A percentile compares a stretch with the other conserved stretches of the same genome.
phyloP scores from a whole-genome alignment of 2,329 filamentous ascomycete genomes.

The Fusarium sp. region DNA sequence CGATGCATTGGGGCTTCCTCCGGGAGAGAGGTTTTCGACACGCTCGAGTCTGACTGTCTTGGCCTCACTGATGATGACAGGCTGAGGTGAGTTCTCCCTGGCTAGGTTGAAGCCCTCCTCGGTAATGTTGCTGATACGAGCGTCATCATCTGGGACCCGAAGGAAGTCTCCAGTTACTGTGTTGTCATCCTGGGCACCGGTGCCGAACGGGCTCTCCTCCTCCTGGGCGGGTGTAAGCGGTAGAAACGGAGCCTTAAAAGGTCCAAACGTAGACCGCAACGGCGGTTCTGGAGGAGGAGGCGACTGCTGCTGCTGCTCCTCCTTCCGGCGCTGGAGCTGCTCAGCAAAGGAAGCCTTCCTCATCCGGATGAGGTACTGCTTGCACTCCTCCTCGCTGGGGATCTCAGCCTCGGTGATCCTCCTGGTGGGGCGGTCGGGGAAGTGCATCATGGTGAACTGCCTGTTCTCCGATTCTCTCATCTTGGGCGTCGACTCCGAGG shows the following conservation, averaged over 20 bases:
- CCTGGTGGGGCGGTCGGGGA: slow-evolving; percentile 38
- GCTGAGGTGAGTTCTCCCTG: slow-evolving; percentile 21
- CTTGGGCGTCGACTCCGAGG: slow-evolving; percentile 32
- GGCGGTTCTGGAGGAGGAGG: slow-evolving; percentile 13
- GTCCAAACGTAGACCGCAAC: slow-evolving; percentile 27
- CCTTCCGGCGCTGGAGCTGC: slow-evolving; percentile 22
- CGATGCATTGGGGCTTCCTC: slow-evolving; percentile 19
- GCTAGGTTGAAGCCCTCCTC: slow-evolving; percentile 24
- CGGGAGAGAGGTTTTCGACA: slow-evolving; percentile 26
- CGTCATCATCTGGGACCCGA: slow-evolving; percentile 1
- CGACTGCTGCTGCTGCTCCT: slow-evolving; percentile 14
- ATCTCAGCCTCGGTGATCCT: slow-evolving; percentile 36
- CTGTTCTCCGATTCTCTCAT: slow-evolving; percentile 2
- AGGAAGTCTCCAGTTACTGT: background rate
- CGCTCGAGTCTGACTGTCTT: slow-evolving; percentile 34
- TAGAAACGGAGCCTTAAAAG: slow-evolving; percentile 18
- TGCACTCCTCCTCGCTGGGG: slow-evolving; percentile 41
- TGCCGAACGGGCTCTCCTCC: slow-evolving; percentile 14
- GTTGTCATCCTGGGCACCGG: background rate
- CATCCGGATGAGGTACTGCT: slow-evolving; percentile 24
- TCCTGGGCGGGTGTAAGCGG: slow-evolving; percentile 34
- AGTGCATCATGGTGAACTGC: slow-evolving; percentile 39
- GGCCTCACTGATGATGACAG: slow-evolving; percentile 35
- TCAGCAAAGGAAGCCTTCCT: slow-evolving; percentile 31
- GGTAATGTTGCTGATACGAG: slow-evolving; percentile 18